phyloP scores from a whole-genome alignment of 441 rosid species.

The Daphne laureola region DNA sequence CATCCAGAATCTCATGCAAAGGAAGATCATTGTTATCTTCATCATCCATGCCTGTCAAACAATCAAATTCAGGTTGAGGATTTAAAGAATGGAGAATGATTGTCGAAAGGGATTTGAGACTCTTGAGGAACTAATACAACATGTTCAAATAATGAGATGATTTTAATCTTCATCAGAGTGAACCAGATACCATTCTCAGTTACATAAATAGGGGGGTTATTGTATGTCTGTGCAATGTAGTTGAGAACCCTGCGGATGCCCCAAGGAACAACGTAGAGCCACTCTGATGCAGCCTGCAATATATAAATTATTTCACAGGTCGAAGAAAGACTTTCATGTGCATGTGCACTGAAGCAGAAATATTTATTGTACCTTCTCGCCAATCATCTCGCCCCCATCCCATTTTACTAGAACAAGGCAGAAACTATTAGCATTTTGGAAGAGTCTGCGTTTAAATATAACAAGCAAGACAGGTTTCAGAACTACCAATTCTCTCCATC shows the following conservation, averaged over 20 bases:
- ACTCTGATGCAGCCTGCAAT: conserved; percentile 86
- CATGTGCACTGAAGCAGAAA: background rate
- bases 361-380: conserved; percentile 49
- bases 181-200: conserved; percentile 67
- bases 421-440: conserved; percentile 2
- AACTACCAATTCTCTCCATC: conserved; percentile 54
- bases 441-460: background rate
- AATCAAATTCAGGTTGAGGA: background rate
- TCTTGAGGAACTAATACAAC: background rate
- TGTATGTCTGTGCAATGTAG: conserved; percentile 53
- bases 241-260: conserved; percentile 72
- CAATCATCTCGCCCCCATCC: conserved; percentile 76
- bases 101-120: background rate
- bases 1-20: conserved; percentile 74
- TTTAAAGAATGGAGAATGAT: background rate
- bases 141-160: background rate
- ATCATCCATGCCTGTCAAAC: conserved; percentile 80
- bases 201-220: conserved; percentile 50
- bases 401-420: conserved; percentile 42
- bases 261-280: conserved; percentile 94
- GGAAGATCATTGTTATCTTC: conserved; percentile 50
- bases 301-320: conserved; percentile 14
- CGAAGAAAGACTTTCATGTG: background rate
- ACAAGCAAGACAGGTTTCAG: background rate
- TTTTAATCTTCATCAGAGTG: background rate